Conservation (phyloP, 345 rosid genomes). For the Odontarrhena argentea region DNA sequence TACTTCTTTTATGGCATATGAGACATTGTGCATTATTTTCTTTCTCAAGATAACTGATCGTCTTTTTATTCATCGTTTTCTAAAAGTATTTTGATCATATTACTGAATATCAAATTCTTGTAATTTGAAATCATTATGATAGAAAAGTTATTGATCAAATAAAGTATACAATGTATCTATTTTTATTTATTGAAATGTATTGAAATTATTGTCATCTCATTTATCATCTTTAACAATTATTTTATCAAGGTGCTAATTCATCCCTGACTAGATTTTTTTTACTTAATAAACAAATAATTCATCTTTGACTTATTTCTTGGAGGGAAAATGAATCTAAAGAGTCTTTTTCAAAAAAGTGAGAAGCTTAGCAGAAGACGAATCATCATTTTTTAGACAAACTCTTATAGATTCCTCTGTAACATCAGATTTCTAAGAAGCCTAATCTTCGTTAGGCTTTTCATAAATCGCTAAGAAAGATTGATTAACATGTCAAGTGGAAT, state of each 20-base stretch:
- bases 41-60: too few species aligned
- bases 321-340: constrained; percentile 2
- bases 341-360: background rate
- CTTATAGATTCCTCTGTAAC: background rate
- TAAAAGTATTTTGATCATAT: too few species aligned
- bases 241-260: background rate
- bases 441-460: background rate
- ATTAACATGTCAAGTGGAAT: constrained; percentile 27
- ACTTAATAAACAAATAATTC: background rate
- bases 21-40: too few species aligned
- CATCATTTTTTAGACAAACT: background rate
- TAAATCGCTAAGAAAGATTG: background rate
- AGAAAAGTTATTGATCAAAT: too few species aligned
- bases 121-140: too few species aligned
- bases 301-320: constrained; percentile 22
- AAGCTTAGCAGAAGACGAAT: background rate
- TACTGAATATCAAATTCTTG: too few species aligned
- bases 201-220: too few species aligned
- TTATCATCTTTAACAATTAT: too few species aligned
- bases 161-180: too few species aligned
- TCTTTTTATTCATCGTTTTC: too few species aligned
- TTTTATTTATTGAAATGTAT: too few species aligned
- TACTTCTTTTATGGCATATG: too few species aligned
- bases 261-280: background rate
- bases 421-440: background rate